Percentiles rank a stretch among this genome's conserved stretches.
Evolutionary conservation across 1,284 basidiomycete species (phyloP).

Genomic region (Puccinia horiana): DNA sequence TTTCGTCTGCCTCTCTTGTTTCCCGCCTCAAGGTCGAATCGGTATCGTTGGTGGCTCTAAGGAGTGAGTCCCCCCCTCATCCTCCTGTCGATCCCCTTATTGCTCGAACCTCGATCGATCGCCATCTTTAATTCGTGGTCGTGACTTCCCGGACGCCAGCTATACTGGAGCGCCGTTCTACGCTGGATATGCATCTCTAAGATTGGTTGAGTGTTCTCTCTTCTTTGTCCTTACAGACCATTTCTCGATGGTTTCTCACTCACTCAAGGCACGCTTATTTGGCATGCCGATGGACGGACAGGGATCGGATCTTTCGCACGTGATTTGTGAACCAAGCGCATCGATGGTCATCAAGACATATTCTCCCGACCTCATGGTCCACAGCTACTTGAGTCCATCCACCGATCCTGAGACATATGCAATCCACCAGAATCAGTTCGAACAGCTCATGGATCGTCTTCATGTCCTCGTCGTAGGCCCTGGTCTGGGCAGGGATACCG

Average conservation of each 20-base stretch:
- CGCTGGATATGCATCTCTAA: slow-evolving; percentile 79
- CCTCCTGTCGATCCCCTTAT: neutral
- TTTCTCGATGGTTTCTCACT: neutral
- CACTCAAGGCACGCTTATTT: neutral
- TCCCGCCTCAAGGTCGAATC: slow-evolving; percentile 69
- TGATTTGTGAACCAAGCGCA: slow-evolving; percentile 83
- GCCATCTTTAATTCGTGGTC: neutral
- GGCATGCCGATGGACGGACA: slow-evolving; percentile 58
- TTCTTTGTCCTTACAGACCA: neutral
- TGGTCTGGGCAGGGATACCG: slow-evolving; percentile 61
- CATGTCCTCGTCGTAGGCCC: slow-evolving; percentile 92
- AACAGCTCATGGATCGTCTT: slow-evolving; percentile 73
- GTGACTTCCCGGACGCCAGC: slow-evolving; percentile 53
- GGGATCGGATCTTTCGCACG: slow-evolving; percentile 93
- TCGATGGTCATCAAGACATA: slow-evolving; percentile 92
- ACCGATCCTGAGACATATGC: slow-evolving; percentile 40
- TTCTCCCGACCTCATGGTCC: slow-evolving; percentile 89
- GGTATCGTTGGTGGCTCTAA: slow-evolving; percentile 89
- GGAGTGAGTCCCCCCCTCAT: slow-evolving; percentile 65
- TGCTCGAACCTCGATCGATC: neutral
- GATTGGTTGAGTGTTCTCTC: slow-evolving; percentile 66
- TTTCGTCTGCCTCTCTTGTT: neutral
- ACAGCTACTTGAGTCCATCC: slow-evolving; percentile 71
- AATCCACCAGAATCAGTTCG: slow-evolving; percentile 65
- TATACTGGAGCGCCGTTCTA: slow-evolving; percentile 97